Base-by-base conservation (phyloP, 2,329 filamentous ascomycete genomes). In the Pestalotiopsis sp. region DNA sequence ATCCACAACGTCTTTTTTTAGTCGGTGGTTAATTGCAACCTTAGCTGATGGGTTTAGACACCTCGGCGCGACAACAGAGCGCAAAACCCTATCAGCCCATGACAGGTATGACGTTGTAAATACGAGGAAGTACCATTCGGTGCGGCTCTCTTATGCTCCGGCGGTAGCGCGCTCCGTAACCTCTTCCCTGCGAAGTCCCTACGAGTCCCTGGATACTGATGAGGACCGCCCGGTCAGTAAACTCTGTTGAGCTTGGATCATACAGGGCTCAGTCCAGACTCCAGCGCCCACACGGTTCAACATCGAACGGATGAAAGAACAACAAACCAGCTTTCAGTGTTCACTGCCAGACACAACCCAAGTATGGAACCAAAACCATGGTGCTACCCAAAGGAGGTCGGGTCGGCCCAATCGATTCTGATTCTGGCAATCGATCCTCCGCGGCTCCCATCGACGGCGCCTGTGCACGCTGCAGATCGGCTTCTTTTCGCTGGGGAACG, bases 161-260 rank as follows among this genome's bases (percentile, higher is more conserved):
- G 45, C n/a, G 20, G 23, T 23, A 52, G 45, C 17, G 45, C 3
- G 17, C 45, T 52, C 45, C 45, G 45, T 49, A 52, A n/a, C 7
- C 7, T n/a, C 45, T n/a, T 5, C 27, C 27, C 25, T 27, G 25
- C 4, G 25, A 27, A 27, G 25, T 27, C 31, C 31, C 31, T 36
- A 5, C 6, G 31, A 36, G 31, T 36, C 31, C 31, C 31, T 36
- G 31, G 31, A 36, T 9, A 36, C 31, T n/a, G 17, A n/a, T 9
- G 20, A 52, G 45, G 45, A 52, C 45, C 45, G n/a, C 17, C 45
- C 45, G 20, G 45, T 52, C 45, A 52, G 20, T 11, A 23, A 62
- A 62, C n/a, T 38, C 38, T 62, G 59, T 38, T 31, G 38, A 62
- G 27, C 59, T 62, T 36, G 59, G 59, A 38, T 62, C 59, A 62